phyloP scores from a whole-genome alignment of 805 yeast species.

The Yarrowia sp. region DNA sequence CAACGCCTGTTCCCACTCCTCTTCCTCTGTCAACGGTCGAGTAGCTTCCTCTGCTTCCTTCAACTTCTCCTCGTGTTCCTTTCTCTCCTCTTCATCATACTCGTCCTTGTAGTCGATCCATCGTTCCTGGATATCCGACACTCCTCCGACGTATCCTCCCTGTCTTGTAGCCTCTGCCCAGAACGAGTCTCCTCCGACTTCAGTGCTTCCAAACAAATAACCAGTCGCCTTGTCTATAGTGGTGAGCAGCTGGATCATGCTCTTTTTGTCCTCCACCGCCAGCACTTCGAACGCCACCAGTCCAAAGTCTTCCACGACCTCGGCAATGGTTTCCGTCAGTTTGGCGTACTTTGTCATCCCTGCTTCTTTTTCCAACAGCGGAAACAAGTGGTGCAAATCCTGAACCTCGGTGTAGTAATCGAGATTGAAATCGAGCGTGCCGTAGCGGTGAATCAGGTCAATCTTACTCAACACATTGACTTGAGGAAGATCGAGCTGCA shows the following conservation, averaged over 20 bases:
- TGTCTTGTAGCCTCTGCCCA: constrained; percentile 95
- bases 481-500: constrained; percentile 89
- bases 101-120: constrained; percentile 84
- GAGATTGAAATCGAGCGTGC: constrained; percentile 69
- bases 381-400: constrained; percentile 65
- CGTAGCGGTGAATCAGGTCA: constrained; percentile 73
- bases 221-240: constrained; percentile 90
- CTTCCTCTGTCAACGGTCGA: constrained; percentile 37
- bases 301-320: constrained; percentile 80
- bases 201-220: constrained; percentile 86
- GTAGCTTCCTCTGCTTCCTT: constrained; percentile 36
- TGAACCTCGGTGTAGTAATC: constrained; percentile 92
- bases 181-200: constrained; percentile 92
- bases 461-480: constrained; percentile 89
- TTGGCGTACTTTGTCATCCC: constrained; percentile 60
- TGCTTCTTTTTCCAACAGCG: constrained; percentile 68
- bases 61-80: constrained; percentile 44
- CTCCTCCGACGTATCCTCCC: constrained; percentile 51
- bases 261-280: constrained; percentile 83
- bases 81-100: constrained; percentile 64
- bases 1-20: constrained; percentile 67
- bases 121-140: constrained; percentile 82
- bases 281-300: constrained; percentile 85
- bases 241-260: constrained; percentile 80
- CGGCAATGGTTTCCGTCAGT: constrained; percentile 74